Base-by-base conservation (phyloP, 352 stramenopile species). In the Globisporangium emineosum region DNA sequence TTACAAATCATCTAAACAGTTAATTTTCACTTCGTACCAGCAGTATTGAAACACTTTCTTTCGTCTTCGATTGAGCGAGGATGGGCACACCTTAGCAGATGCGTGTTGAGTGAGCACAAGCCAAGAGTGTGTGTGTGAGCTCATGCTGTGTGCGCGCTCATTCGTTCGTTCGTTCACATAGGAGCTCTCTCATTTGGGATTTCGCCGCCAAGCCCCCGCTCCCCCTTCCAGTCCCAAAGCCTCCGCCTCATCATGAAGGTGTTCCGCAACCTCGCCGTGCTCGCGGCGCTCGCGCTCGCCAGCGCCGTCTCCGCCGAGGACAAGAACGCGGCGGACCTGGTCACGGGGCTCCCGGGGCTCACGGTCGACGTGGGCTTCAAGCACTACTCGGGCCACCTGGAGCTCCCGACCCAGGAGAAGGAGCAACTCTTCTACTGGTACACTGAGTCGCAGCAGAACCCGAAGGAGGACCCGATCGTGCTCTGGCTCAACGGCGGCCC, bases 401-500 rank as follows among this genome's bases (percentile, higher is more conserved):
- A 83, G 55, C 70, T 90, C 13, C 33, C 77, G 43, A 76, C 70
- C 19, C 66, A 78, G 54, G 80, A 88, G 55, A 81, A 88, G 62
- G 60, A 68, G n/a, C 17, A 64, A 29, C 76, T 93, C 42, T 93
- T 93, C 52, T 93, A 93, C 71, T 93, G 84, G 84, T 90, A 89
- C 68, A 78, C 83, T 15, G 84, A 93, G 66, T 83, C 77, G 57
- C 78, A 90, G 69, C 65, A 71, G 59, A 66, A 79, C 21, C 80
- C 80, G 1, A 65, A 66, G 30, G 73, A 78, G 12, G 86, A 83
- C 57, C 84, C 86, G 57, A 85, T 94, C 62, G 83, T 92, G 62
- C 67, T 93, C 50, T 95, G 85, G 86, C 78, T 91, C 60, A 93
- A 91, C 43, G 87, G 87, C 27, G 87, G 87, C 2, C 87, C 87